Conservation (phyloP, 441 rosid genomes). For the Adansonia grandidieri region DNA sequence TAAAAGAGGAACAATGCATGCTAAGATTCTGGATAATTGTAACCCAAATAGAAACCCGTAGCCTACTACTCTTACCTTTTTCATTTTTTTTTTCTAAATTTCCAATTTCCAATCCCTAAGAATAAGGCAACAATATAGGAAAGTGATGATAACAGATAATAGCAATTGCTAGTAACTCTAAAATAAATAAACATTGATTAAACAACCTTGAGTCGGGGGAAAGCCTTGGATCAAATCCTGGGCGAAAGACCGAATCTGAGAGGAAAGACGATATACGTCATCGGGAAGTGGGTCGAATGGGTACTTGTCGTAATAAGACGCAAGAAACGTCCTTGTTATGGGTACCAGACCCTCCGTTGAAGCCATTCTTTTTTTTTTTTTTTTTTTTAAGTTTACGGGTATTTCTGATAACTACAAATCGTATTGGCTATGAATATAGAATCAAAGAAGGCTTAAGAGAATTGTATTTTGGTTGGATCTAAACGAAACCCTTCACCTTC, state of each 20-base stretch:
- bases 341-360: slow-evolving; percentile 89
- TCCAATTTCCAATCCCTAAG: background rate
- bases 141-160: background rate
- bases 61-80: background rate
- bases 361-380: slow-evolving; percentile 43
- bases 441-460: background rate
- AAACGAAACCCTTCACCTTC: background rate
- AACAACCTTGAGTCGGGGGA: slow-evolving; percentile 67
- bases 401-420: background rate
- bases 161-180: background rate
- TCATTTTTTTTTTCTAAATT: slow-evolving; percentile 5
- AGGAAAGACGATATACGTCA: slow-evolving; percentile 66
- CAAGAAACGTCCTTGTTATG: slow-evolving; percentile 73
- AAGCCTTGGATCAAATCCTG: slow-evolving; percentile 51
- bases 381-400: background rate
- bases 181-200: background rate
- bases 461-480: slow-evolving; percentile 5
- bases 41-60: slow-evolving; percentile 11
- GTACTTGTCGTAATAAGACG: slow-evolving; percentile 79
- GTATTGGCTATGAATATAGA: background rate
- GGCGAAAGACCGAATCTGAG: slow-evolving; percentile 64
- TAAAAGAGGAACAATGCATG: background rate
- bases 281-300: slow-evolving; percentile 73
- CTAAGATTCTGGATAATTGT: slow-evolving; percentile 9
- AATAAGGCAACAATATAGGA: slow-evolving; percentile 5